Evolutionary conservation across 148 eudicot genomes (phyloP), one percentile per base, ranked within the genome.

Genomic region (Vaccinium vitisidaea): DNA sequence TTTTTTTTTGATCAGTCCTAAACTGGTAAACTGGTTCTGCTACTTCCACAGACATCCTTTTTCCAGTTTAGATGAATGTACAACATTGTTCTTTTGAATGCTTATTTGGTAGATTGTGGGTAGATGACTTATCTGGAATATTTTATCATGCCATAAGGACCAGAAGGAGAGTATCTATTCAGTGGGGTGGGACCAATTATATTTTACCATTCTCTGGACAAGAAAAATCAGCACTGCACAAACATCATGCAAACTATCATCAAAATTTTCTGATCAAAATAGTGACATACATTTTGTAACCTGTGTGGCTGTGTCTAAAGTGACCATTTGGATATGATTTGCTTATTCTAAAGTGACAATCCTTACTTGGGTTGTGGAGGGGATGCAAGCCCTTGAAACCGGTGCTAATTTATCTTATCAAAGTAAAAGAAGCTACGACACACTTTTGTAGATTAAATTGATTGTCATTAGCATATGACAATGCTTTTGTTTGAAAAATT

Each of bases 31-130:
- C 77, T 75, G 77, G 76, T 50, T 80, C 80, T 49, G 83, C 82
- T 63, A 52, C 84, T 80, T 55, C 69, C 54, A 48, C 87, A 69
- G 12, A 6, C 32, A 52, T 30, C 84, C 63, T 71, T 82, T 21
- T 71, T 43, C 6, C 83, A 70, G 84, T 69, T 15, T 50, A 27
- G 55, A 69, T 23, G 43, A 49, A 18, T 43, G 71, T 48, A 1
- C 46, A 82, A 50, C 48, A 49, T 52, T 71, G 73, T 82, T 70
- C 63, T 18, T 70, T 82, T 71, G 46, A 70, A 53, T 30, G 75
- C 83, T 81, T 39, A 65, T 48, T 54, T 32, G 36, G 25, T 30
- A 2, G 27, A 4, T 80, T 25, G 27, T 59, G 83, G 69, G 54
- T 5, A 43, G 63, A 39, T 21, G 54, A 39, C 16, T 61, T 5